Conservation (phyloP, 208 protist species). For the Leishmania guyanensis region DNA sequence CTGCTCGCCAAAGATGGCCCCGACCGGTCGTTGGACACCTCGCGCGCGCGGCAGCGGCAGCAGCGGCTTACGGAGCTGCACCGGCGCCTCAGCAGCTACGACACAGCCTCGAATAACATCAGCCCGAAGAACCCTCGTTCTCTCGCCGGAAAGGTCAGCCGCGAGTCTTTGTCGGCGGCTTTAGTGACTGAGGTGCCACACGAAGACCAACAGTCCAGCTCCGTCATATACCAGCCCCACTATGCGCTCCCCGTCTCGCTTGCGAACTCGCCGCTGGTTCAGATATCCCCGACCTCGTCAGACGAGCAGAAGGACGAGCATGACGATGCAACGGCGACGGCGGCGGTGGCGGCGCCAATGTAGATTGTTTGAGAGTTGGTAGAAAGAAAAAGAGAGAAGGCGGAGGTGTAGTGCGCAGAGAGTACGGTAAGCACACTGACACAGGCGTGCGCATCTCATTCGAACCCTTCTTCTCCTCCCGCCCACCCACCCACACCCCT, state of each 20-base stretch:
- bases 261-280: slow-evolving; percentile 21
- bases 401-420: not conserved
- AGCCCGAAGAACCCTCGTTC: not conserved
- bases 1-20: not conserved
- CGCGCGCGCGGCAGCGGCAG: slow-evolving; percentile 18
- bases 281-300: slow-evolving; percentile 37
- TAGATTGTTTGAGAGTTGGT: not conserved
- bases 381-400: not conserved
- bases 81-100: slow-evolving; percentile 20
- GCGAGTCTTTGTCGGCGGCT: not conserved
- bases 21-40: not conserved
- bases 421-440: not conserved
- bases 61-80: slow-evolving; percentile 24
- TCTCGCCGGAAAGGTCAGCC: not conserved
- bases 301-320: slow-evolving; percentile 14
- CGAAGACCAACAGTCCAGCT: not conserved
- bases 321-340: not conserved
- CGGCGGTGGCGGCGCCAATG: not conserved
- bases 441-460: not conserved
- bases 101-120: not conserved
- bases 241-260: not conserved
- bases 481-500: not conserved
- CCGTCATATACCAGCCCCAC: slow-evolving; percentile 6
- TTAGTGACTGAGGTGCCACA: not conserved
- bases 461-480: not conserved